Percentiles rank a stretch among this genome's conserved stretches.
phyloP scores from a whole-genome alignment of 352 stramenopile genomes.

The Globisporangium camurandrum region DNA sequence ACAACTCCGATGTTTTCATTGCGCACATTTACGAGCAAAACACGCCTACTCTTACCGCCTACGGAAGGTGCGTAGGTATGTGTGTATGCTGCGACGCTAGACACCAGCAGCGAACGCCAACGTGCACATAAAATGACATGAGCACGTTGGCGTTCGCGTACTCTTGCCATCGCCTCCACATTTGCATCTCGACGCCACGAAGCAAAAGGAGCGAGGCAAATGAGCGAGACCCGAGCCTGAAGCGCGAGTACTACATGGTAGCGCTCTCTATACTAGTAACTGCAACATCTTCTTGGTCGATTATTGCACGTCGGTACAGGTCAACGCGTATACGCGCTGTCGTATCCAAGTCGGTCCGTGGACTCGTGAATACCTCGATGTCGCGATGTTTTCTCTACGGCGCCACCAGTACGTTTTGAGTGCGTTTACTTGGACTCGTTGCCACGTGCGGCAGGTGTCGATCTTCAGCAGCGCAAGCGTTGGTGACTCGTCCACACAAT shows the following conservation, averaged over 20 bases:
- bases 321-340: constrained; percentile 65
- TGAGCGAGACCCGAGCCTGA: constrained; percentile 53
- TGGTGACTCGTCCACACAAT: neutral
- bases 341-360: constrained; percentile 65
- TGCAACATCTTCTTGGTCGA: constrained; percentile 77
- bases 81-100: too few relatives aligned
- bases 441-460: neutral
- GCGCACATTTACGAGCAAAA: too few relatives aligned
- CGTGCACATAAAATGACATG: too few relatives aligned
- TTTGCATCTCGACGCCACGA: too few relatives aligned
- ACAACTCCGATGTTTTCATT: too few relatives aligned
- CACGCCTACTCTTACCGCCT: too few relatives aligned
- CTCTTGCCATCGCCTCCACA: too few relatives aligned
- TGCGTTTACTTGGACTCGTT: neutral
- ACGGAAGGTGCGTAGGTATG: too few relatives aligned
- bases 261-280: constrained; percentile 33
- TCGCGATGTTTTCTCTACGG: constrained; percentile 65
- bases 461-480: neutral
- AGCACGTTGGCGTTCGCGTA: too few relatives aligned
- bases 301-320: constrained; percentile 69
- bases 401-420: constrained; percentile 27
- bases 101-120: too few relatives aligned
- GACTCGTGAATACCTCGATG: constrained; percentile 49
- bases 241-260: constrained; percentile 66
- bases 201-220: too few relatives aligned